Evolutionary conservation across 257 asterid species (phyloP).

Genomic region (Primulina tabacum): DNA sequence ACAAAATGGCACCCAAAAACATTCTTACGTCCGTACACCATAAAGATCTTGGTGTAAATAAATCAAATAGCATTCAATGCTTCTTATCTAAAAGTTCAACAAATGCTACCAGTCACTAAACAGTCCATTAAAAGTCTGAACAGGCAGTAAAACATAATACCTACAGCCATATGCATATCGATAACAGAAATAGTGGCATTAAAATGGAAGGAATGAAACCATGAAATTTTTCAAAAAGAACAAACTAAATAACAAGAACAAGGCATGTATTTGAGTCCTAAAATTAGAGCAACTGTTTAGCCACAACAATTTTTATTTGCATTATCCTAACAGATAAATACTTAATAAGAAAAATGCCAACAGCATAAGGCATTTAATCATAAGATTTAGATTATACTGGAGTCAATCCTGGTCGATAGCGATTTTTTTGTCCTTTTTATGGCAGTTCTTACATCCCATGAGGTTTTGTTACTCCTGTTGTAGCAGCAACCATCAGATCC

Average conservation of each 20-base stretch:
- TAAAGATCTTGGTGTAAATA: slow-evolving; percentile 2
- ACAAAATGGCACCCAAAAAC: slow-evolving; percentile 9
- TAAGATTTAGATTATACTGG: neutral
- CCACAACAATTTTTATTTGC: neutral
- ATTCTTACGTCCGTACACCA: neutral
- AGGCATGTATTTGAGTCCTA: neutral
- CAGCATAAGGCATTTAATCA: neutral
- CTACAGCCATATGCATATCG: neutral
- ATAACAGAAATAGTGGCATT: neutral
- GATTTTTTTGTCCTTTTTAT: neutral
- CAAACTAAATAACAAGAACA: neutral
- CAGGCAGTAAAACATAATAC: neutral
- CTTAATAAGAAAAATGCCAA: neutral
- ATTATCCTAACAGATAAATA: neutral
- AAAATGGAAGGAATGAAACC: neutral
- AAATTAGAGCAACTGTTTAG: neutral
- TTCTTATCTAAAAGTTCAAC: slow-evolving; percentile 9
- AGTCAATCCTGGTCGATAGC: neutral
- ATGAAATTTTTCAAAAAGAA: no score
- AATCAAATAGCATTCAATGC: slow-evolving; percentile 20
- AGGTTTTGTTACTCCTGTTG: no score
- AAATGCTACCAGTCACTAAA: slow-evolving; percentile 17
- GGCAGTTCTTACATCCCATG: neutral
- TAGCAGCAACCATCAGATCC: neutral
- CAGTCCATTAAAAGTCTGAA: neutral